Evolutionary conservation across 306 rosid genomes (phyloP), one percentile per base, ranked within the genome.

Genomic region (Biancaea sappan): DNA sequence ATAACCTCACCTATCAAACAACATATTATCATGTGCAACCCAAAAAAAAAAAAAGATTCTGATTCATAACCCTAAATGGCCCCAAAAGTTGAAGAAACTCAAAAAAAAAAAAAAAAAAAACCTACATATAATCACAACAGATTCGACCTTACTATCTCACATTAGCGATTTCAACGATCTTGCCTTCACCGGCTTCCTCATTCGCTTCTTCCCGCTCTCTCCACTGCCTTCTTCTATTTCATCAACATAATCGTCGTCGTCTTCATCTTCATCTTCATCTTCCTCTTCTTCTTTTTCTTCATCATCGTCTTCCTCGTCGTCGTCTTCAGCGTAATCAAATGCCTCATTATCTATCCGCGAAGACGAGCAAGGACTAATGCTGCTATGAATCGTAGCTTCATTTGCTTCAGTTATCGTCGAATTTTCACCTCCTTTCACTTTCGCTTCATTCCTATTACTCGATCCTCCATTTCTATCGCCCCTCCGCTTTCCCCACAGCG

Each of bases 131-230:
- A 65, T 52, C 40, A 47, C 47, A 67, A 65, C 31, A 73, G 18
- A 13, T 4, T 76, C 56, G 44, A 72, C 79, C 63, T 73, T 73
- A 72, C 76, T 69, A 64, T 75, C 63, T 84, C 79, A 91, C 98
- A 94, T 91, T 0, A 94, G 78, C 12, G 98, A 94, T 77, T 94
- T 94, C 66, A 94, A 57, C 31, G 97, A 94, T 77, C 97, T 85
- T 4, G 90, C 97, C 78, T 94, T 94, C 74, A 89, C 90, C 0
- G 96, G 94, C 74, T 86, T 94, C 84, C 98, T 77, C 86, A 84
- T 84, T 79, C 89, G 66, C 77, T 83, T 89, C 71, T 83, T 89
- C 38, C 88, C 85, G 38, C 78, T 64, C 0, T 24, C 61, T 25
- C 35, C 32, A 25, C 4, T 25, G 0, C 46, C 66, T 8, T 9